Evolutionary conservation across 805 yeast genomes (phyloP).

Genomic region (Kregervanrija pseudodelftensis): DNA sequence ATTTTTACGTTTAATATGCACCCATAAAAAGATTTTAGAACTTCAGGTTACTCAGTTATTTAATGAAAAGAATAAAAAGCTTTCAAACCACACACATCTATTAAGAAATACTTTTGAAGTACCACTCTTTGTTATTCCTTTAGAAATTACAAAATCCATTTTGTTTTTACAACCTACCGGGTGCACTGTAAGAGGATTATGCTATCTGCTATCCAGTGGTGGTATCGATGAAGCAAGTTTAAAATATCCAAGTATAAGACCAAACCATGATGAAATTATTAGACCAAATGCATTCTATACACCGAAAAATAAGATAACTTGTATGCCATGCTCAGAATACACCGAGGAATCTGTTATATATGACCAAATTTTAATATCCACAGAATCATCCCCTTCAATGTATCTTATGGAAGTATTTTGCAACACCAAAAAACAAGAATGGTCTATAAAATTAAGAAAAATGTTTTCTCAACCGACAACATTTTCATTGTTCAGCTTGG

Average conservation of each 20-base stretch:
- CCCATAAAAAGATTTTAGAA: no score
- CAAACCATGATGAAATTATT: slow-evolving; percentile 1
- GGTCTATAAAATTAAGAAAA: slow-evolving; percentile 12
- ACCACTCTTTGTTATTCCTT: slow-evolving; percentile 22
- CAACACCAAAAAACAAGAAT: slow-evolving; percentile 11
- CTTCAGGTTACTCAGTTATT: no score
- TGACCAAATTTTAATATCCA: slow-evolving; percentile 26
- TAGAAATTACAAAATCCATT: slow-evolving; percentile 18
- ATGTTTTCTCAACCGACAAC: slow-evolving; percentile 18
- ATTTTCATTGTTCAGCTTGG: slow-evolving; percentile 20
- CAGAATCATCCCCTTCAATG: slow-evolving; percentile 11
- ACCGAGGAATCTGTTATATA: slow-evolving; percentile 9
- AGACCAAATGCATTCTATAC: slow-evolving; percentile 19
- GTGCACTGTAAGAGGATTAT: slow-evolving; percentile 18
- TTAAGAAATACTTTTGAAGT: slow-evolving; percentile 21
- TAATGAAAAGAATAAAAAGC: no score
- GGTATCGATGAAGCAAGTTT: slow-evolving; percentile 19
- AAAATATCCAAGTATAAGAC: slow-evolving; percentile 6
- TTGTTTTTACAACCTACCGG: slow-evolving; percentile 21
- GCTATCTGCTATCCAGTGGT: slow-evolving; percentile 21
- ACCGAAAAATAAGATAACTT: slow-evolving; percentile 15
- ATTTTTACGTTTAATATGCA: no score
- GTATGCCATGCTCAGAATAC: slow-evolving; percentile 13
- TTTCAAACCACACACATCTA: slow-evolving; percentile 1
- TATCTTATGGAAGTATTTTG: slow-evolving; percentile 22